Evolutionary conservation across 2,329 filamentous ascomycete genomes (phyloP).

Genomic region (Aspergillus sp.): DNA sequence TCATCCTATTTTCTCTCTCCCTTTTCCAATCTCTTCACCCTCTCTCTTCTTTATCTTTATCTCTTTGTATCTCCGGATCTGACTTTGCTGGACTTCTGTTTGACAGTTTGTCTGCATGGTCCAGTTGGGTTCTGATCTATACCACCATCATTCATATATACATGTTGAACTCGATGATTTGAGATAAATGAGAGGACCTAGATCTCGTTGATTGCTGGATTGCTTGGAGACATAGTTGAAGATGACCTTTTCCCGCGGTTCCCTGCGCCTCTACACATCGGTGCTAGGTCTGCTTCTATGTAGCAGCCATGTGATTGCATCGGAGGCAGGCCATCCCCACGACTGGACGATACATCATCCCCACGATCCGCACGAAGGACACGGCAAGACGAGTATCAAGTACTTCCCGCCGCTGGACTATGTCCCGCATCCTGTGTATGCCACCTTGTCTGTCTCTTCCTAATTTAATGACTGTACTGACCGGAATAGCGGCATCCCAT

Average conservation of each 20-base stretch:
- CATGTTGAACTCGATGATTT: too few species aligned
- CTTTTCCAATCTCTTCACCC: too few species aligned
- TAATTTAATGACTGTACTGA: background rate
- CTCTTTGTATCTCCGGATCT: too few species aligned
- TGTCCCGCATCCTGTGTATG: conserved; percentile 5
- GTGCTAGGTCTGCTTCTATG: background rate
- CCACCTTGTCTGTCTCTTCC: background rate
- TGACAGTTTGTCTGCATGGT: too few species aligned
- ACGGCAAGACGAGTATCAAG: background rate
- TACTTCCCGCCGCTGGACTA: conserved; percentile 4
- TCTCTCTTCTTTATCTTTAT: too few species aligned
- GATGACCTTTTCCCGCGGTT: background rate
- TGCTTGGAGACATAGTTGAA: too few species aligned
- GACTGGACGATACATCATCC: background rate
- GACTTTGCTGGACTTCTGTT: too few species aligned
- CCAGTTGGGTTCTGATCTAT: too few species aligned
- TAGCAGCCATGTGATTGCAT: background rate
- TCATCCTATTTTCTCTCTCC: too few species aligned
- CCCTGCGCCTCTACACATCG: conserved; percentile 4
- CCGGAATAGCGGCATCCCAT: conserved; percentile 14
- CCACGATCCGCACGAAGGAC: background rate
- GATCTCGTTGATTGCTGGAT: too few species aligned
- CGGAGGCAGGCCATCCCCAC: background rate
- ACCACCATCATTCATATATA: too few species aligned
- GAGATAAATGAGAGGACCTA: too few species aligned